Conservation (phyloP, 441 rosid genomes). For the Gossypium trilobum region DNA sequence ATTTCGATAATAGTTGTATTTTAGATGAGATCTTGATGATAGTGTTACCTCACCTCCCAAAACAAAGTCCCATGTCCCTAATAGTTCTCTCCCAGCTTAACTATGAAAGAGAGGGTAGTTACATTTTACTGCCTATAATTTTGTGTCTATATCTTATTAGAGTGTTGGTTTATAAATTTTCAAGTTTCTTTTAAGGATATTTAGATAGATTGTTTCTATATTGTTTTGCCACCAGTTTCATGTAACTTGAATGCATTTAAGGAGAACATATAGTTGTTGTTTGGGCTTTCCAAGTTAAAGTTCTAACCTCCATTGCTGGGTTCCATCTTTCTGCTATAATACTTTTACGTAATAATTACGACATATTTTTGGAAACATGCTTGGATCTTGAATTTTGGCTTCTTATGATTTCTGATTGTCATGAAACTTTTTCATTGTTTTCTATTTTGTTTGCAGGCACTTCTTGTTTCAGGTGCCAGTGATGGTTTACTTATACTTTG, state of each 20-base stretch:
- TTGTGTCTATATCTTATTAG: not conserved
- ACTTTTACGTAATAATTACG: not conserved
- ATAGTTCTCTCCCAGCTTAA: not conserved
- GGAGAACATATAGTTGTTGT: not conserved
- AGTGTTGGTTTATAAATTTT: not conserved
- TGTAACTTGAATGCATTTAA: not conserved
- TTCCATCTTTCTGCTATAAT: not conserved
- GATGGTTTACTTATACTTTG: conserved; percentile 90
- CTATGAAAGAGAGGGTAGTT: not conserved
- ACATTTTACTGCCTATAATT: not conserved
- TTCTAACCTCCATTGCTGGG: not conserved
- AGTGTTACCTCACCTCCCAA: not conserved
- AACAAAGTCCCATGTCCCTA: not conserved
- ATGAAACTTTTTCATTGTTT: conserved; percentile 4
- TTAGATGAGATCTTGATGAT: not conserved
- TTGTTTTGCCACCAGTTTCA: not conserved
- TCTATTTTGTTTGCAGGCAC: conserved; percentile 48
- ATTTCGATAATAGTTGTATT: not conserved
- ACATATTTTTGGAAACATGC: not conserved
- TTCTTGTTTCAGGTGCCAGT: conserved; percentile 92
- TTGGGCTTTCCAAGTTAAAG: not conserved
- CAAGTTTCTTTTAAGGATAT: not conserved
- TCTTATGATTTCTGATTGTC: not conserved
- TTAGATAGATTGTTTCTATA: not conserved
- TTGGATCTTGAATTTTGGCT: not conserved